phyloP scores from a whole-genome alignment of 2,329 filamentous ascomycete genomes.

The Purpureocillium takamizusanense region DNA sequence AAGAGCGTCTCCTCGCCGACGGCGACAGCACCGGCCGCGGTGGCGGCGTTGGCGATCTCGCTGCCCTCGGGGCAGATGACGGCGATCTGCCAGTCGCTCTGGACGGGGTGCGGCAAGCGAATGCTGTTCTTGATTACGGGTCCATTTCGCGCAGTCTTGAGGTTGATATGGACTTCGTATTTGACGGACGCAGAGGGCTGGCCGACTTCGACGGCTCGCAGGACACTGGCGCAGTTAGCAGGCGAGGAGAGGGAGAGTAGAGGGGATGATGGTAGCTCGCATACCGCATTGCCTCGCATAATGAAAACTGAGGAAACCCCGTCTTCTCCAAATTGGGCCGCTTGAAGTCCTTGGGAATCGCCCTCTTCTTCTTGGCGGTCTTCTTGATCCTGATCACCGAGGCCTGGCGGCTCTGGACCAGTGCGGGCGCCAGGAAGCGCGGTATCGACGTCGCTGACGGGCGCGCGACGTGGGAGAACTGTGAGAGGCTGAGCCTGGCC shows the following conservation, averaged over 20 bases:
- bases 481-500: constrained; percentile 38
- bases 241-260: no score
- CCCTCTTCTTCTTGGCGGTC: constrained; percentile 47
- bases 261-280: constrained; percentile 8
- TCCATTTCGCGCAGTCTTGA: constrained; percentile 78
- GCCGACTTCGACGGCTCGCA: constrained; percentile 88
- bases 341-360: constrained; percentile 54
- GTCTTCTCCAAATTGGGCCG: constrained; percentile 58
- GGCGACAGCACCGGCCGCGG: constrained; percentile 67
- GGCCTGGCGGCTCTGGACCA: constrained; percentile 33
- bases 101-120: constrained; percentile 80
- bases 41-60: constrained; percentile 63
- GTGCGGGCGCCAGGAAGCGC: constrained; percentile 38
- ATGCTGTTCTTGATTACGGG: constrained; percentile 81
- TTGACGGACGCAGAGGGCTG: constrained; percentile 63
- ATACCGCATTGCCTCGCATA: constrained; percentile 90
- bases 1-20: constrained; percentile 86
- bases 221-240: constrained; percentile 51
- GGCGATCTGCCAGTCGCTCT: constrained; percentile 79
- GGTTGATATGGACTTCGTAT: constrained; percentile 80
- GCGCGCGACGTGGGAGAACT: constrained; percentile 28
- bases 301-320: constrained; percentile 58
- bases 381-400: constrained; percentile 38
- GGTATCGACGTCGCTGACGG: constrained; percentile 36
- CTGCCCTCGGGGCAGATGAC: constrained; percentile 85